Evolutionary conservation across 768 basidiomycete species (phyloP).

Genomic region (Mycena maculata): DNA sequence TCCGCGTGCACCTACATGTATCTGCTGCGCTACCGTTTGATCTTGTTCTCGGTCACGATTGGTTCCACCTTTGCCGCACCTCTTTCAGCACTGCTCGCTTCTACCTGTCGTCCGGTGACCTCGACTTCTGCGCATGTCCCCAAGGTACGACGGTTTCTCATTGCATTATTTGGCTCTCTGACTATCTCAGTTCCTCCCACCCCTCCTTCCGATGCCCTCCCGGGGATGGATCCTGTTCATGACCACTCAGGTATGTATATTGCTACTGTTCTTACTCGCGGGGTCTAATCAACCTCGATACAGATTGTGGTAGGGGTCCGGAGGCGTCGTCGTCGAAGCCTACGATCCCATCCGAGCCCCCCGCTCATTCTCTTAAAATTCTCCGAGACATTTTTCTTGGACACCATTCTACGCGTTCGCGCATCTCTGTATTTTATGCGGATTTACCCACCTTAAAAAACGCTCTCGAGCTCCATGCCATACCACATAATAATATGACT

Average conservation of each 20-base stretch:
- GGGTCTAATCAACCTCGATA: neutral
- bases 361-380: neutral
- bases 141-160: neutral
- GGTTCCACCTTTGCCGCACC: neutral
- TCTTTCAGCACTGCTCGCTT: neutral
- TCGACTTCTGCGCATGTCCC: neutral
- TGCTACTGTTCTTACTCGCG: neutral
- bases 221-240: neutral
- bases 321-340: neutral
- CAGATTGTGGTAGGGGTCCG: neutral
- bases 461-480: conserved; percentile 2
- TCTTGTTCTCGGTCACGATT: conserved; percentile 1
- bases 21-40: neutral
- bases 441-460: conserved; percentile 2
- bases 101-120: neutral
- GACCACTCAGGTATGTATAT: neutral
- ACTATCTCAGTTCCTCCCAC: neutral
- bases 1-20: neutral
- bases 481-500: conserved; percentile 1
- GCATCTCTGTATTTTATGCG: conserved; percentile 9
- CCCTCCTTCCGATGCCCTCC: neutral
- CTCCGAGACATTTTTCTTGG: neutral
- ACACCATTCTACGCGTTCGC: conserved; percentile 2
- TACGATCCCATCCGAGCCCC: neutral
- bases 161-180: neutral